Evolutionary conservation across 805 yeast genomes (phyloP).

Genomic region (Torulaspora maleeae): DNA sequence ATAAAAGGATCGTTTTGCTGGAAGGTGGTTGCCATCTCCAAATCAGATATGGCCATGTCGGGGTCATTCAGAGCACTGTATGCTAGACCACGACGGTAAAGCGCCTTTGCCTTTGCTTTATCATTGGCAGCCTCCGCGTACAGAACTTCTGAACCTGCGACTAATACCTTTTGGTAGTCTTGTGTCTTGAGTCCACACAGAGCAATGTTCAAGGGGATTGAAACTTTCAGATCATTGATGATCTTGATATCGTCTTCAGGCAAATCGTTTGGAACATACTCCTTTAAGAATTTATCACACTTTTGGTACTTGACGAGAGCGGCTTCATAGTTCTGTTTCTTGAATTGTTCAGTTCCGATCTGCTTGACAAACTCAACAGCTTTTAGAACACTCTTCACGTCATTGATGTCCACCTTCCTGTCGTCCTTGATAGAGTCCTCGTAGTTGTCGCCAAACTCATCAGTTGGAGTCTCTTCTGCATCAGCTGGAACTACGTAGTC

Average conservation of each 20-base stretch:
- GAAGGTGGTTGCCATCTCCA: constrained; percentile 57
- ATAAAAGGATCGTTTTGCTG: constrained; percentile 74
- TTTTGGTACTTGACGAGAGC: constrained; percentile 70
- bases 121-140: constrained; percentile 55
- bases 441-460: constrained; percentile 80
- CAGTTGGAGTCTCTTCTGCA: constrained; percentile 48
- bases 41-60: constrained; percentile 61
- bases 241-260: constrained; percentile 48
- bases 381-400: constrained; percentile 60
- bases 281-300: constrained; percentile 63
- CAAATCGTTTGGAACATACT: constrained; percentile 58
- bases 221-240: constrained; percentile 52
- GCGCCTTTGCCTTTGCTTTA: constrained; percentile 75
- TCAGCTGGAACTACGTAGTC: constrained; percentile 48
- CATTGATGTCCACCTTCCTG: constrained; percentile 51
- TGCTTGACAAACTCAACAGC: constrained; percentile 66
- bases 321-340: constrained; percentile 50
- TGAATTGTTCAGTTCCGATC: constrained; percentile 73
- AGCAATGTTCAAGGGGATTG: constrained; percentile 68
- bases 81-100: constrained; percentile 81
- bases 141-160: constrained; percentile 62
- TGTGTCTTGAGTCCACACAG: constrained; percentile 64
- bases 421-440: constrained; percentile 77
- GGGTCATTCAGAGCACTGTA: constrained; percentile 57
- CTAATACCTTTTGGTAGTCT: constrained; percentile 49